Percentiles rank a stretch among this genome's conserved stretches.
Conservation (phyloP, 202 grass and related monocot species). For the Digitaria exilis region DNA sequence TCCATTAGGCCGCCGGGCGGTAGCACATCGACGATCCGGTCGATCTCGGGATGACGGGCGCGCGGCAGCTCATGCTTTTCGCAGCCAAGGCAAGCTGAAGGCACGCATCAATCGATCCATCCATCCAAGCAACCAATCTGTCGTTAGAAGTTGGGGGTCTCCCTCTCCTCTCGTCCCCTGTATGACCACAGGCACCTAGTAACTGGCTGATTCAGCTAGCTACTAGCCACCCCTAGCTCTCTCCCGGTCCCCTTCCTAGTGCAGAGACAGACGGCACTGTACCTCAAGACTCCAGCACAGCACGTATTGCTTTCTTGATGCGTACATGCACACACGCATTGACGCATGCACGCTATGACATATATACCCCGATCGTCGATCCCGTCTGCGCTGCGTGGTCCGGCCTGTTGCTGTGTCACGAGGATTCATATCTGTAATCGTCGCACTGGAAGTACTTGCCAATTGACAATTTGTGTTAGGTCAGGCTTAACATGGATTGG, state of each 20-base stretch:
- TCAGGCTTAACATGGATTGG: not conserved
- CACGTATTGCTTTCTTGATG: not conserved
- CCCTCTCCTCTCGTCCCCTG: not conserved
- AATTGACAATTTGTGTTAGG: not conserved
- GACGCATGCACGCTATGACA: too few species aligned
- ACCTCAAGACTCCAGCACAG: constrained; percentile 30
- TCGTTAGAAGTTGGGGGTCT: not conserved
- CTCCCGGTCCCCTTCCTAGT: constrained; percentile 28
- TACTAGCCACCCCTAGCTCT: constrained; percentile 6
- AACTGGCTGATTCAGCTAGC: constrained; percentile 41
- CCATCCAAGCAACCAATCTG: constrained; percentile 26
- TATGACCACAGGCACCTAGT: constrained; percentile 50
- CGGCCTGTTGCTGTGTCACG: not conserved
- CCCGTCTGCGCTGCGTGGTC: too few species aligned
- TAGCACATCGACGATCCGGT: constrained; percentile 10
- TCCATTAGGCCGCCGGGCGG: not conserved
- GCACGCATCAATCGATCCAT: not conserved
- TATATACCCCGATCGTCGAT: too few species aligned
- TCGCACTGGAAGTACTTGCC: constrained; percentile 2
- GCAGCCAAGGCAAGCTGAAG: not conserved
- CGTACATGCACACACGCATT: not conserved
- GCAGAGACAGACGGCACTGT: constrained; percentile 24
- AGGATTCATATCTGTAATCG: not conserved
- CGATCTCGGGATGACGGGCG: too few species aligned
- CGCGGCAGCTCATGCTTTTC: too few species aligned